Evolutionary conservation across 1,284 basidiomycete genomes (phyloP).

Genomic region (Malassezia brasiliensis): DNA sequence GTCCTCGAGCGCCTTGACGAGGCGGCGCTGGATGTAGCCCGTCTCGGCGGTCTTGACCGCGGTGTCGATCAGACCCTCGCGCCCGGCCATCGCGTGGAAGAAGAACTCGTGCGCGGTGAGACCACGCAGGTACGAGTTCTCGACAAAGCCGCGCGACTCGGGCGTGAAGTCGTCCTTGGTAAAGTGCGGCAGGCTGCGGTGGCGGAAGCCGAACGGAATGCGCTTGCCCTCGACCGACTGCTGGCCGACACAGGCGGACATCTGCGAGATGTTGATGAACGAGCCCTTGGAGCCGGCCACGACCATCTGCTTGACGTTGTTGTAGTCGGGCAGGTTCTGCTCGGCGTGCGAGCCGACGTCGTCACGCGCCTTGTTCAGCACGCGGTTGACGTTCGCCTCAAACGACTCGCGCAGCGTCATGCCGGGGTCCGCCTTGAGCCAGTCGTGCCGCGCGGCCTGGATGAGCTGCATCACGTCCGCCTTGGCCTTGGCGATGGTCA

Average conservation of each 20-base stretch:
- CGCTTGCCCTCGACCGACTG: conserved; percentile 96
- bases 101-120: conserved; percentile 98
- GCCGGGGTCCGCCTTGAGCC: conserved; percentile 56
- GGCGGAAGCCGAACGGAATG: conserved; percentile 95
- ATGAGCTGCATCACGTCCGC: conserved; percentile 41
- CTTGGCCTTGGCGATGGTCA: conserved; percentile 74
- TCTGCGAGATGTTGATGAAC: conserved; percentile 97
- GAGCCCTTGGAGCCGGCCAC: conserved; percentile 91
- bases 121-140: conserved; percentile 97
- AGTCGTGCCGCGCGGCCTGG: conserved; percentile 39
- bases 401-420: conserved; percentile 99
- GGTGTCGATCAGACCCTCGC: conserved; percentile 97
- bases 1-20: conserved; percentile 96
- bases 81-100: conserved; percentile 99
- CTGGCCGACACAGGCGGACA: conserved; percentile 98
- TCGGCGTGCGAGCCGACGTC: conserved; percentile 89
- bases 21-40: conserved; percentile 93
- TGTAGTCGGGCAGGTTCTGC: conserved; percentile 90
- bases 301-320: conserved; percentile 99
- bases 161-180: conserved; percentile 98
- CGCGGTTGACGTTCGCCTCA: conserved; percentile 79
- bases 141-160: conserved; percentile 95
- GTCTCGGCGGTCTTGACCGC: conserved; percentile 99
- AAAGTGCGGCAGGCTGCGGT: conserved; percentile 92
- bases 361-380: conserved; percentile 92